Base-by-base conservation (phyloP, 1,139 yeast genomes). In the Blastobotrys apis region DNA sequence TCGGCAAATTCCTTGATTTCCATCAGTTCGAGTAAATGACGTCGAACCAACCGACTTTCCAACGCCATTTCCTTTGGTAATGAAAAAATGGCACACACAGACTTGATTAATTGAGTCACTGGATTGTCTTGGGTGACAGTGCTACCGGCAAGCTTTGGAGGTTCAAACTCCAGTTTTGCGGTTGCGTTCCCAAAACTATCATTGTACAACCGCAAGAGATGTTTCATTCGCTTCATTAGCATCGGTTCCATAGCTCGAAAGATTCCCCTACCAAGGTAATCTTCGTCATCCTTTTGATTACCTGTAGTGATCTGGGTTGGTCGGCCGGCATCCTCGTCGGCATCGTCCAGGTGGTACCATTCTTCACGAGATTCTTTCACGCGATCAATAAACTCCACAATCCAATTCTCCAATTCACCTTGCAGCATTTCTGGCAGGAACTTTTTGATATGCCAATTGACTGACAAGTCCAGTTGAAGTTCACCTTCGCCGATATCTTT, bases 381-480 rank as follows among this genome's bases (percentile, higher is more conserved):
- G 2, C 84, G 71, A 58, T 86, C 94, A 55, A 90, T 65, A 57
- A 86, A 82, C 50, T 87, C 78, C 37, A 81, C 69, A 39, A 86
- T 68, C 96, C 97, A 92, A 55, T 83, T 94, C 44, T 81, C 85
- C 68, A 92, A 87, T 59, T 94, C 97, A 10, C 75, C 75, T 55
- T 81, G 92, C 50, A 83, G 77, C 19, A 87, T 74, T 1, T 72
- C 63, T 0, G 99, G 97, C 43, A 94, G 67, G 56, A 78, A 87
- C 30, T 77, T 70, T 51, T 78, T 78, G 27, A 94, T 72, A 47
- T 86, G 94, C 98, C 98, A 94, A 42, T 78, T 73, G 44, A 84
- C 81, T 41, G 74, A 72, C 2, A 83, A 81, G 22, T 70, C 69
- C 49, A 84, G 67, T 55, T 82, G 86, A 16, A 67, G 66, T 5